These are phyloP conservation scores for Gossypium schwendimanii DNA, from an alignment of 441 rosid genomes.

Conservation along the genomic window DNA sequence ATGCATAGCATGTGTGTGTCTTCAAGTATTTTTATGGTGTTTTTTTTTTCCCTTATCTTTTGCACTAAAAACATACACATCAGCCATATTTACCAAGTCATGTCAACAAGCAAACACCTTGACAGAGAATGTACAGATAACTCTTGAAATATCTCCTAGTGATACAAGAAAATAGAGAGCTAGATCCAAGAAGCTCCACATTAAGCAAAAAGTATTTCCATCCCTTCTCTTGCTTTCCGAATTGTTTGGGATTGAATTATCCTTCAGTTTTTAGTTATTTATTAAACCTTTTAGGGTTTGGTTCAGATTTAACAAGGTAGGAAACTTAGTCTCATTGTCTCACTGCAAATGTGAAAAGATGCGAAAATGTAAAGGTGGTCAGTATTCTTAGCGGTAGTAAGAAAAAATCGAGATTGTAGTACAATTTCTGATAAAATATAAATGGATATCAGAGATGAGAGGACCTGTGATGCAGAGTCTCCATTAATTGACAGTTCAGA, in stretches of 20 bases:
- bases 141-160: background rate
- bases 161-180: background rate
- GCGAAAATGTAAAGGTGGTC: background rate
- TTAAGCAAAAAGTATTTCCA: background rate
- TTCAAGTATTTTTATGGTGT: background rate
- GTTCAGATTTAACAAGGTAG: background rate
- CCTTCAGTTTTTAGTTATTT: background rate
- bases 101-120: background rate
- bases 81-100: background rate
- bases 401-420: background rate
- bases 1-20: background rate
- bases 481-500: constrained; percentile 52
- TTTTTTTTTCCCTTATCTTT: background rate
- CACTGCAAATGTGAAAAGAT: background rate
- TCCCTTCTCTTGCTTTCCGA: background rate
- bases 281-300: background rate
- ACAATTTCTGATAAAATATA: constrained; percentile 10
- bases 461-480: constrained; percentile 50
- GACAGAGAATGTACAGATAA: background rate
- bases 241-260: background rate
- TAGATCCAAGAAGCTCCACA: background rate
- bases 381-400: background rate
- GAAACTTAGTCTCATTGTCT: background rate
- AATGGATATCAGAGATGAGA: constrained; percentile 7
- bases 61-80: background rate